Evolutionary conservation across 1,284 basidiomycete genomes (phyloP), one percentile per base, ranked within the genome.

Genomic region (Cerrena zonata): DNA sequence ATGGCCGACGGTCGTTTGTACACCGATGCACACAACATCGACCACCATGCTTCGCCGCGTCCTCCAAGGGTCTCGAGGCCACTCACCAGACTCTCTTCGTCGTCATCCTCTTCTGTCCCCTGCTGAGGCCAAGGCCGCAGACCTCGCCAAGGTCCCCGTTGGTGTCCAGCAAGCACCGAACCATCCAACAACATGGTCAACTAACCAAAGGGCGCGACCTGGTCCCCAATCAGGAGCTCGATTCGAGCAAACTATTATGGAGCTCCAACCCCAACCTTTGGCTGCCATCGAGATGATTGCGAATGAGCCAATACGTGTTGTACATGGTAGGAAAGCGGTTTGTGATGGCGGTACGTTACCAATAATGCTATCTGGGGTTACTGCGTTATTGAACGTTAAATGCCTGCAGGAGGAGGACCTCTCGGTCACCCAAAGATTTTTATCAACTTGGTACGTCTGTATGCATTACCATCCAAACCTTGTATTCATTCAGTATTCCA

Each of bases 341-440:
- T 99, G 95, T 65, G 94, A 99, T 67, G 95, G 95, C 59, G 94
- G 94, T 95, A 61, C 63, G 89, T 72, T 3, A 23, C 24, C n/a
- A n/a, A n/a, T 23, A 15, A 44, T 22, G 5, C 22, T 4, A 22
- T 27, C 19, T 15, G 12, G 22, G 5, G 25, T 22, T 39, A 19
- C 26, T 3, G 12, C 45, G 18, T 27, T 43, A 1, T 50, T 22
- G 30, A 15, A 46, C 50, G 42, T 44, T 27, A 53, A 49, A 52
- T 7, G 30, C 26, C 37, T 13, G 13, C 58, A 98, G 94, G 94
- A 69, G 86, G 84, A 68, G 95, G 95, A n/a, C 82, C 95, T 45
- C 79, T 99, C 27, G 95, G 95, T 43, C 95, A 99, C 68, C 95
- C 95, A 13, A 94, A 92, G 76, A 86, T 98, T 58, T 98, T 82